phyloP scores from a whole-genome alignment of 148 eudicot genomes.

The Spergularia bocconei region DNA sequence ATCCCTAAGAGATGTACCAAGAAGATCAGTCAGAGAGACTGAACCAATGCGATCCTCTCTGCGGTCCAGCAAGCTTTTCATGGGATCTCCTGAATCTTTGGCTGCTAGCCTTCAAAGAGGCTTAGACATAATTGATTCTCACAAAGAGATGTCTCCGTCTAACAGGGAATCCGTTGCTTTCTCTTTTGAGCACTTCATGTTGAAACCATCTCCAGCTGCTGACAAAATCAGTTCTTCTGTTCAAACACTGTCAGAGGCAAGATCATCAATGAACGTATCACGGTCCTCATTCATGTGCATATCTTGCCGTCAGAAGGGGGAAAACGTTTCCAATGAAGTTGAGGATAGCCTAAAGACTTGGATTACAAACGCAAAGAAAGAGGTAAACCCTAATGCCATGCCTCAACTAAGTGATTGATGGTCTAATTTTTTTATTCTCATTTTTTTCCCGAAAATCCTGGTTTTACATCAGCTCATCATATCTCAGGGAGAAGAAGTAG shows the following conservation, averaged over 20 bases:
- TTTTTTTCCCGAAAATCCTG: background rate
- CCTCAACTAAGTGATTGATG: too few species aligned
- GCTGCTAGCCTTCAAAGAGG: conserved; percentile 93
- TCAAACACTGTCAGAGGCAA: conserved; percentile 47
- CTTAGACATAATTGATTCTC: conserved; percentile 71
- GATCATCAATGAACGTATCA: conserved; percentile 30
- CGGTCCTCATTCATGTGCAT: conserved; percentile 48
- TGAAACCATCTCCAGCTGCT: conserved; percentile 61
- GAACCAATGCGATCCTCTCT: conserved; percentile 65
- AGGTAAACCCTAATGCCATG: conserved; percentile 17
- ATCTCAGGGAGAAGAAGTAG: conserved; percentile 41
- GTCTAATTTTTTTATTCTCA: background rate
- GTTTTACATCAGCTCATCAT: background rate
- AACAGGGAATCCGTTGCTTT: conserved; percentile 64
- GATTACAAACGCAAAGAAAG: conserved; percentile 29
- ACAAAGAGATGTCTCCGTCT: conserved; percentile 56
- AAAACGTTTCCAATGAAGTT: conserved; percentile 32
- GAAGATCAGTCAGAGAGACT: conserved; percentile 38
- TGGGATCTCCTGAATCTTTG: conserved; percentile 76
- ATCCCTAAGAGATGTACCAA: conserved; percentile 32
- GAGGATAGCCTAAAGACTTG: conserved; percentile 41
- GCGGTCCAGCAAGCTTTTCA: conserved; percentile 61
- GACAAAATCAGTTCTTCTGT: conserved; percentile 64
- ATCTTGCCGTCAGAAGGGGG: conserved; percentile 47
- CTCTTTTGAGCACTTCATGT: conserved; percentile 82